A percentile compares a stretch with the other conserved stretches of the same genome.
phyloP scores from a whole-genome alignment of 192 early-diverging fungal species.

The Spinellus fusiger region DNA sequence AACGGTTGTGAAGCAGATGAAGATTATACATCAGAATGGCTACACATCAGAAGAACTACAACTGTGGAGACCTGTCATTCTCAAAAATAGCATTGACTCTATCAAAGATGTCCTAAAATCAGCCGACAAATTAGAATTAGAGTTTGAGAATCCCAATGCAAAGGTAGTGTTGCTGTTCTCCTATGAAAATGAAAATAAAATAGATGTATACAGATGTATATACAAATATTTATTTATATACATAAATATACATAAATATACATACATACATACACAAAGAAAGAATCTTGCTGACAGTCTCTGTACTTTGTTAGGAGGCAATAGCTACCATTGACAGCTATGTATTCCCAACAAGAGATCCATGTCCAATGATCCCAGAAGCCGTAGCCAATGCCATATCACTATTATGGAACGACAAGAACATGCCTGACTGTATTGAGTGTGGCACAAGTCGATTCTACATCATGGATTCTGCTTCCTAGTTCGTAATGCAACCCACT shows the following conservation, averaged over 20 bases:
- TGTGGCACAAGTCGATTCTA: slow-evolving; percentile 76
- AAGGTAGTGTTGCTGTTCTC: slow-evolving; percentile 16
- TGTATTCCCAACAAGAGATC: slow-evolving; percentile 46
- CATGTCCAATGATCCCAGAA: slow-evolving; percentile 52
- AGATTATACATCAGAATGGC: slow-evolving; percentile 92
- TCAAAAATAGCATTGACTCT: slow-evolving; percentile 82
- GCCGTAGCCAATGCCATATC: slow-evolving; percentile 63
- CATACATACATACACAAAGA: background rate
- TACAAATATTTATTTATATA: slow-evolving; percentile 15
- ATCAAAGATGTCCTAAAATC: slow-evolving; percentile 71
- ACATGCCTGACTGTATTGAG: slow-evolving; percentile 56
- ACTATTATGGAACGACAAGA: slow-evolving; percentile 65
- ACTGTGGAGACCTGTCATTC: slow-evolving; percentile 70
- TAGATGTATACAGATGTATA: background rate
- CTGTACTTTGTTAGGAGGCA: slow-evolving; percentile 9
- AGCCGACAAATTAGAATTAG: slow-evolving; percentile 38
- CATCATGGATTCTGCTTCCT: slow-evolving; percentile 87
- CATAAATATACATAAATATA: background rate
- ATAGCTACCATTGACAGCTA: slow-evolving; percentile 35
- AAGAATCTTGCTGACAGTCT: no score
- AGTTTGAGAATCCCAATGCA: slow-evolving; percentile 46
- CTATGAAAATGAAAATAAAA: slow-evolving; percentile 1
- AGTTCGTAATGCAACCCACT: slow-evolving; percentile 44
- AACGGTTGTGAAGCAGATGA: slow-evolving; percentile 98
- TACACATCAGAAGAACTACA: slow-evolving; percentile 79